Evolutionary conservation across 129 eudicot species (phyloP), one percentile per base, ranked within the genome.

Genomic region (Dittrichia graveolens): DNA sequence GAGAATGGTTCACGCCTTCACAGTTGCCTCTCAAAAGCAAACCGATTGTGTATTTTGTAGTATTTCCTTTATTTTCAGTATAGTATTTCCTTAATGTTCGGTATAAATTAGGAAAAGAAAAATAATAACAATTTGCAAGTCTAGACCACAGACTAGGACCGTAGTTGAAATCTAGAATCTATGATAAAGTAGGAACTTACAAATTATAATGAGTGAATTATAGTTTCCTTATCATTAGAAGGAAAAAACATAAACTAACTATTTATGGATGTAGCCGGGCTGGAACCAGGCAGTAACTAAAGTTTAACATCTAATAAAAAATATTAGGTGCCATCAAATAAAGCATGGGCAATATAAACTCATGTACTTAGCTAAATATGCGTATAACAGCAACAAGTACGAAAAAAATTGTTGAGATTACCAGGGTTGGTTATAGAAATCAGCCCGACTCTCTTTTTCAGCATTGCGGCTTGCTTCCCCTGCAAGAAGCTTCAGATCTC

Each of bases 341-440:
- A 37, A 73, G 48, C 59, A 43, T 38, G 41, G 11, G 44, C 38
- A 31, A 60, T 44, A 35, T 43, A 58, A 56, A 37, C 65, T 60
- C 24, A 37, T 35, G 44, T 5, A 37, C 65, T 60, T 60, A 44
- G 12, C 45, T 48, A 35, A 43, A 57, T 50, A 13, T 6, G 35
- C 53, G 8, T 71, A 43, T 57, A 58, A 61, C 14, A 35, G 18
- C 8, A 18, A 16, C 13, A 44, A 12, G 12, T 49, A 34, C 37
- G n/a, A 49, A 31, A 46, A 41, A 18, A 61, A 2, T 24, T 5
- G 39, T 69, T 49, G 57, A 76, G 37, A 84, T 76, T 93, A 93
- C 98, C 98, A 93, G 75, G 98, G 87, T 75, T 90, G 98, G 85
- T 75, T 90, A 87, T 73, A 94, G 84, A 89, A 94, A 14, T 94